phyloP scores from a whole-genome alignment of 2,329 filamentous ascomycete genomes.

The Chaetomium sp. region DNA sequence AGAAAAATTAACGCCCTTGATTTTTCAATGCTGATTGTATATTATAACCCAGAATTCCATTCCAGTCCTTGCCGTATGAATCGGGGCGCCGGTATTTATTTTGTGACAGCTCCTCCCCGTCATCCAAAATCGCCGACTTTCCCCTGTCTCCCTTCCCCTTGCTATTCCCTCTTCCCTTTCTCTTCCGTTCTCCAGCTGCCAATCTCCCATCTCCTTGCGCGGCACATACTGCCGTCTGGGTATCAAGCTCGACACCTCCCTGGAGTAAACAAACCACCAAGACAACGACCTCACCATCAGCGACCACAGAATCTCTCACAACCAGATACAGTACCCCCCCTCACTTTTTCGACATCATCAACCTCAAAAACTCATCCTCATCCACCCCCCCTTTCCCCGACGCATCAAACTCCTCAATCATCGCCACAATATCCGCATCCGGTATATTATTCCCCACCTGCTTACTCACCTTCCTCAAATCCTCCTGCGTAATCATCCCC shows the following conservation, averaged over 20 bases:
- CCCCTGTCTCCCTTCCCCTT: background rate
- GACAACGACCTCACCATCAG: background rate
- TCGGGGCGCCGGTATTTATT: background rate
- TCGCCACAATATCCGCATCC: constrained; percentile 85
- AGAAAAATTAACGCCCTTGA: constrained; percentile 16
- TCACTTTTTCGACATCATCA: constrained; percentile 42
- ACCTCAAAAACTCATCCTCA: constrained; percentile 62
- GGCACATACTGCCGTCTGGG: constrained; percentile 5
- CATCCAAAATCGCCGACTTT: constrained; percentile 7
- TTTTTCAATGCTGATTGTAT: constrained; percentile 13
- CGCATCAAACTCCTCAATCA: constrained; percentile 98
- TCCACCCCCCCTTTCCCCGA: constrained; percentile 79
- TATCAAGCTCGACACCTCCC: constrained; percentile 9
- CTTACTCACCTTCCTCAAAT: constrained; percentile 77
- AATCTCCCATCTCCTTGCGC: background rate
- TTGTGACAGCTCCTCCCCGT: background rate
- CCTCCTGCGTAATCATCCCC: constrained; percentile 81
- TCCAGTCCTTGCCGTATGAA: background rate
- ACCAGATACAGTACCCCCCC: background rate
- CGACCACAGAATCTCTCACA: too few species aligned
- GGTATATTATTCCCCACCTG: constrained; percentile 90
- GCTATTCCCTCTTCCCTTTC: too few species aligned
- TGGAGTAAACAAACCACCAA: background rate
- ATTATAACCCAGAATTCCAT: constrained; percentile 17
- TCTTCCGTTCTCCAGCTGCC: too few species aligned